phyloP scores from a whole-genome alignment of 331 rosid genomes.

The Malus hybrid region DNA sequence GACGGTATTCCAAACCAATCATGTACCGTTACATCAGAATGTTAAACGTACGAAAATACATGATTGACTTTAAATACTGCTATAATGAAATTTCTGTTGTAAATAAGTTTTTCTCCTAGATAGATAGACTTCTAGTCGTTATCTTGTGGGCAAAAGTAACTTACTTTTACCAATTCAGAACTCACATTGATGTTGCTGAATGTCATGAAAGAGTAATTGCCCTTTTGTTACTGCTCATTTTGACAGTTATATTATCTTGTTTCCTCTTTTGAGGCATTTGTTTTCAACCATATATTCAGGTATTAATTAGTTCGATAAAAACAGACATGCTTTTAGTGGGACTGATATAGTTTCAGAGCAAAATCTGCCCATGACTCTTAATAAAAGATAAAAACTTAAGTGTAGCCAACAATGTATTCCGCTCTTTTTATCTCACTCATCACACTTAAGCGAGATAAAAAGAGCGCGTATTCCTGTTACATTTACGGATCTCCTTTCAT shows the following conservation, averaged over 20 bases:
- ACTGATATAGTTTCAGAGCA: slow-evolving; percentile 3
- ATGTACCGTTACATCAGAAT: accelerated
- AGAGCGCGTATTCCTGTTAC: accelerated
- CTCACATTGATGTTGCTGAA: slow-evolving; percentile 24
- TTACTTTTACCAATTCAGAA: slow-evolving; percentile 12
- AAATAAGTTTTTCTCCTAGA: too few relatives aligned
- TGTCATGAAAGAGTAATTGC: slow-evolving; percentile 18
- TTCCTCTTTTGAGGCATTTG: slow-evolving; percentile 23
- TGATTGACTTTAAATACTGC: too few relatives aligned
- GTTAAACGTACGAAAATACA: too few relatives aligned
- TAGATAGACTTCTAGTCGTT: background rate
- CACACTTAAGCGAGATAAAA: too few relatives aligned
- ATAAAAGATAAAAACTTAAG: too few relatives aligned
- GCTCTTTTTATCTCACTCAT: too few relatives aligned
- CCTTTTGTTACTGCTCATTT: slow-evolving; percentile 18
- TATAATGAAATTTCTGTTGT: too few relatives aligned
- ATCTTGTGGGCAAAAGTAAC: slow-evolving; percentile 12
- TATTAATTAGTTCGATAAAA: background rate
- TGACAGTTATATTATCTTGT: slow-evolving; percentile 21
- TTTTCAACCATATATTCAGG: background rate
- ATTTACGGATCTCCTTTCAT: too few relatives aligned
- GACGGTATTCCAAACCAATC: too few relatives aligned
- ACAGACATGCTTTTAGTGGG: background rate
- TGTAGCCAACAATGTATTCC: too few relatives aligned
- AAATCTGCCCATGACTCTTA: slow-evolving; percentile 1